These are phyloP conservation scores for Puccinia brachypodii DNA, from an alignment of 1,284 basidiomycete genomes.

Conservation along the genomic window DNA sequence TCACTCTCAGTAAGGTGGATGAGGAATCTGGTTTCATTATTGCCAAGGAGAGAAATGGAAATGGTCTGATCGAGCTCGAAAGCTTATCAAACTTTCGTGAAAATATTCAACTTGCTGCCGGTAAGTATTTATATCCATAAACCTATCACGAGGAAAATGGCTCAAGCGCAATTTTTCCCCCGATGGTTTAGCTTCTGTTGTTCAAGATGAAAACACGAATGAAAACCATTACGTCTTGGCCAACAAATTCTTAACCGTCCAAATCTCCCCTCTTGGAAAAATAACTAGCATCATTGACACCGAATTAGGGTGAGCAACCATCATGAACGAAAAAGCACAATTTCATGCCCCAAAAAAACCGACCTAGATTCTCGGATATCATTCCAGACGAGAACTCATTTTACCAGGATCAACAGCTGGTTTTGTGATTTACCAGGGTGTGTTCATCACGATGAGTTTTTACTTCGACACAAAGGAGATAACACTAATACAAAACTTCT, in stretches of 20 bases:
- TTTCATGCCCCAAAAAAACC: slow-evolving; percentile 1
- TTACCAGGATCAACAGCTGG: slow-evolving; percentile 73
- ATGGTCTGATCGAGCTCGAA: slow-evolving; percentile 33
- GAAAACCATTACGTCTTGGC: slow-evolving; percentile 35
- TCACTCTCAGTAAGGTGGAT: slow-evolving; percentile 58
- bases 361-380: neutral
- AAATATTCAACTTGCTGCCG: slow-evolving; percentile 30
- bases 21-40: slow-evolving; percentile 42
- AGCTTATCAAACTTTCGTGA: slow-evolving; percentile 31
- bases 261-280: slow-evolving; percentile 69
- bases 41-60: slow-evolving; percentile 45
- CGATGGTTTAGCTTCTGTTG: slow-evolving; percentile 17
- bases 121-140: neutral
- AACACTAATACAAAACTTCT: too few relatives aligned
- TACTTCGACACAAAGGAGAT: too few relatives aligned
- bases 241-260: slow-evolving; percentile 73
- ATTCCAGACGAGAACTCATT: slow-evolving; percentile 73
- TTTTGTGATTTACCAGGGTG: slow-evolving; percentile 76
- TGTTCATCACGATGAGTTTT: too few relatives aligned
- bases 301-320: slow-evolving; percentile 64
- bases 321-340: neutral
- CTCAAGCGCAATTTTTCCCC: neutral
- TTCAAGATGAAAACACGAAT: neutral
- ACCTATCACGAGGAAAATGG: neutral
- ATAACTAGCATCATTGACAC: slow-evolving; percentile 79